Percentiles rank a stretch among this genome's conserved stretches.
Evolutionary conservation across 805 yeast genomes (phyloP).

Genomic region (Lachancea kluyveri): DNA sequence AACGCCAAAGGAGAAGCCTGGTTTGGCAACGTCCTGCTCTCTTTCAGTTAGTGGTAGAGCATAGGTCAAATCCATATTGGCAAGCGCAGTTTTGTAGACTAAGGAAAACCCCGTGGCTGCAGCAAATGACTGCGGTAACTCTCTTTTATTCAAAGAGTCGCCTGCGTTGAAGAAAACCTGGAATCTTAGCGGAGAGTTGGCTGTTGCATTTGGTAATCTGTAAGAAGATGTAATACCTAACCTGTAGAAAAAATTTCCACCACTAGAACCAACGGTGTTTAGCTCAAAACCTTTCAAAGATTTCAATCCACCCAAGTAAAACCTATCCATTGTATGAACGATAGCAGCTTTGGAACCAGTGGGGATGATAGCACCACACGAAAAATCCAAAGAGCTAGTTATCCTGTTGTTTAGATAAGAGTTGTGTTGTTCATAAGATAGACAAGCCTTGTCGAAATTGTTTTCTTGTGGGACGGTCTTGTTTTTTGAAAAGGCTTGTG

Average conservation of each 20-base stretch:
- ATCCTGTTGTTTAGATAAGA: constrained; percentile 40
- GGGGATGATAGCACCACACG: constrained; percentile 46
- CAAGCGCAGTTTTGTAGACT: constrained; percentile 45
- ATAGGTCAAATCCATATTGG: constrained; percentile 49
- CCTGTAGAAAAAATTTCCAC: constrained; percentile 51
- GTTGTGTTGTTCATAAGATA: constrained; percentile 24
- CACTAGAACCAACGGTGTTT: constrained; percentile 53
- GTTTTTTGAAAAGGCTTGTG: constrained; percentile 27
- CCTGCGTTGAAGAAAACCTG: constrained; percentile 61
- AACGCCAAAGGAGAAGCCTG: constrained; percentile 52
- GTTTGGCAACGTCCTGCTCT: constrained; percentile 39
- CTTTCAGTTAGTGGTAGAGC: constrained; percentile 47
- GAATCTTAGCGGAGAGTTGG: constrained; percentile 45
- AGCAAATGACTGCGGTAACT: constrained; percentile 28
- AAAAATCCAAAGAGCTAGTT: constrained; percentile 41
- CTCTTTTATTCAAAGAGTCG: constrained; percentile 28
- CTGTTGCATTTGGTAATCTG: constrained; percentile 44
- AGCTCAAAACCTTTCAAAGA: constrained; percentile 59
- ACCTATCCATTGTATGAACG: constrained; percentile 62
- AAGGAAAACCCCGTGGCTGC: constrained; percentile 47
- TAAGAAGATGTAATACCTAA: constrained; percentile 45
- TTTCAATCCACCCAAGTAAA: constrained; percentile 64
- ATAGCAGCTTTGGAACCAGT: constrained; percentile 17
- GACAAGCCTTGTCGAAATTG: constrained; percentile 26
- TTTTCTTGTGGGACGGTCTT: constrained; percentile 22